These are phyloP conservation scores for Silybum marianum DNA, from an alignment of 129 eudicot species.

Conservation along the genomic window DNA sequence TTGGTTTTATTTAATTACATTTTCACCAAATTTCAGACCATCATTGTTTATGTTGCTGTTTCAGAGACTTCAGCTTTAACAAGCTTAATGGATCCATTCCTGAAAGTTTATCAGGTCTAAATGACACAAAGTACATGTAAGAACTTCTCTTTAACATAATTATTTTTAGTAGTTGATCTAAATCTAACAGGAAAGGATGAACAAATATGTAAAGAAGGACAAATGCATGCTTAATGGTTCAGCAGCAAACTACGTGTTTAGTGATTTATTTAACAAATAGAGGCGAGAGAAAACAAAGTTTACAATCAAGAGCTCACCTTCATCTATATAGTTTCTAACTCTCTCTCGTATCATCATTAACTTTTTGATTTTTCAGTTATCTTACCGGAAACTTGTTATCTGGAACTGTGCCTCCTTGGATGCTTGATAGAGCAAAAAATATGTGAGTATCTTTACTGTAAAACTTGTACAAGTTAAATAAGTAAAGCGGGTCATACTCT, in stretches of 20 bases:
- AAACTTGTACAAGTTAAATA: neutral
- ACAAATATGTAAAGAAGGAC: neutral
- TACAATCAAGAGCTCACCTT: neutral
- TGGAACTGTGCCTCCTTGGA: slow-evolving; percentile 54
- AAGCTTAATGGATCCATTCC: slow-evolving; percentile 50
- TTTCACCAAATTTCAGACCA: neutral
- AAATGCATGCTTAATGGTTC: neutral
- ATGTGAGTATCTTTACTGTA: slow-evolving; percentile 37
- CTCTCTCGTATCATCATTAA: neutral
- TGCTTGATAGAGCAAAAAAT: slow-evolving; percentile 24
- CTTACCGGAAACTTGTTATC: slow-evolving; percentile 53
- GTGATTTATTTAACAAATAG: too few relatives aligned
- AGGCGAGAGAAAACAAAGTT: neutral
- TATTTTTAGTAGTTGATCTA: neutral
- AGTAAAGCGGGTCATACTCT: too few relatives aligned
- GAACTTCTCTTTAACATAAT: slow-evolving; percentile 6
- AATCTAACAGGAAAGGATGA: neutral
- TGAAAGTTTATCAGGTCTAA: neutral
- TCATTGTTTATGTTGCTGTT: slow-evolving; percentile 18
- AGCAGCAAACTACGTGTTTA: neutral
- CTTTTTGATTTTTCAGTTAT: slow-evolving; percentile 32
- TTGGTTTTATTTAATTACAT: neutral
- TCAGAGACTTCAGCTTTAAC: slow-evolving; percentile 60
- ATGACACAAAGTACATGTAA: slow-evolving; percentile 29
- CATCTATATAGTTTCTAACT: neutral